Base-by-base conservation (phyloP, 257 asterid species). In the Solanum megistacrolobum region DNA sequence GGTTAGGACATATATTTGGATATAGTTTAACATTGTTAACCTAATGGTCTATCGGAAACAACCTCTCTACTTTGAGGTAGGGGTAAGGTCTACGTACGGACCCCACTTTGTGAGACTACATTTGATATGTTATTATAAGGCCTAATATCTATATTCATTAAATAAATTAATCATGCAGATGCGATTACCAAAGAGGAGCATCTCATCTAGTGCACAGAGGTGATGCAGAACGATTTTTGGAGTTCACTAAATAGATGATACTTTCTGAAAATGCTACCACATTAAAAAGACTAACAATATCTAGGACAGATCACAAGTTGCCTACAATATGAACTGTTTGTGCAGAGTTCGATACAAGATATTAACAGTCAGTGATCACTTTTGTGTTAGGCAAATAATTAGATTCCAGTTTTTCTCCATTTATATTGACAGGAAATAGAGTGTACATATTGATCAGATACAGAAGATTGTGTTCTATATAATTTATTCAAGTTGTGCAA, bases 171-270 rank as follows among this genome's bases (percentile, higher is more conserved):
- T 39, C 84, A 88, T 89, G 94, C 98, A 96, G 98, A 92, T 96
- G 96, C 92, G 94, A 29, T 92, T 94, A 73, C 98, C 98, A 75
- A 95, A 92, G 92, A 93, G 89, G 90, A 89, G 68, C 25, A 48
- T 48, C 41, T 81, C 68, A 29, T 29, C 41, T 16, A 81, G 68
- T 81, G 41, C 41, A 81, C 85, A 9, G 1, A 7, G 58, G 29
- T 43, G 84, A 79, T 48, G 68, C 25, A 79, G 85, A 27, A 43
- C 20, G 39, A 27, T 11, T 43, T 68, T 73, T 46, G 85, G 84
- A 1, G 18, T 46, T 43, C 10, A 81, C 18, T 29, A 9, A 81
- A 46, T 81, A 29, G 39, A 81, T 81, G 68, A 46, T 43, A 0
- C 85, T 29, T 29, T 1, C 29, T 18, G 85, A 52, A 81, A 29